Base-by-base conservation (phyloP, 2,329 filamentous ascomycete species). In the Fusarium sp. region DNA sequence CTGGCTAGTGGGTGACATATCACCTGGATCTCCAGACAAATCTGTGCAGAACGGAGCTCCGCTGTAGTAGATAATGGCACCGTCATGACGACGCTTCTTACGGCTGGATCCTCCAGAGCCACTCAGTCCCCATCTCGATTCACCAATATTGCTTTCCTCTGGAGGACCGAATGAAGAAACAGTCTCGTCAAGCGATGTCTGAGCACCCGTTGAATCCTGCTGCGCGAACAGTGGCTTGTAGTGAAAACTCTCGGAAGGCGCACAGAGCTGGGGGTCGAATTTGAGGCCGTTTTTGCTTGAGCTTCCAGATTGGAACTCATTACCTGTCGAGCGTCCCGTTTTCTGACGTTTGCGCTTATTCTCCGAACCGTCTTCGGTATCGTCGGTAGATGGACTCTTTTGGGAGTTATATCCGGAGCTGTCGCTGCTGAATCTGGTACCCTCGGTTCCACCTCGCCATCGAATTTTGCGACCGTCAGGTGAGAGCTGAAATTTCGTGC, bases 61-160 rank as follows among this genome's bases (percentile, higher is more conserved):
- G 58, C 85, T 91, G 73, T 94, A 96, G 71, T 93, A 96, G 15
- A 94, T 92, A 65, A 96, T 90, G 1, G 90, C 88, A 8, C 91
- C 92, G 56, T 91, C 87, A 11, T 87, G 82, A 1, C 80, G 83
- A 25, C 83, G 83, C 73, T 83, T 85, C 64, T 78, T 82, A 62
- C 77, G 80, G 69, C 70, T 81, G 53, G 75, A 82, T 42, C 72
- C 80, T 64, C 72, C 84, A 63, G 79, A 85, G 69, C 79, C 79
- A 60, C 80, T 82, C 31, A 77, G 74, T 12, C 74, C 78, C 77
- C 79, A 82, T 44, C 77, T 73, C 0, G 83, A 84, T 13, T 78
- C 79, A 2, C 76, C 80, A 10, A 79, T 61, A 38, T 82, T 83
- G 55, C 81, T 86, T 9, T 82, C 80, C 7, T 83, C 82, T 1